These are phyloP conservation scores for Salvia splendens DNA, from an alignment of 257 asterid genomes.

Conservation along the genomic window DNA sequence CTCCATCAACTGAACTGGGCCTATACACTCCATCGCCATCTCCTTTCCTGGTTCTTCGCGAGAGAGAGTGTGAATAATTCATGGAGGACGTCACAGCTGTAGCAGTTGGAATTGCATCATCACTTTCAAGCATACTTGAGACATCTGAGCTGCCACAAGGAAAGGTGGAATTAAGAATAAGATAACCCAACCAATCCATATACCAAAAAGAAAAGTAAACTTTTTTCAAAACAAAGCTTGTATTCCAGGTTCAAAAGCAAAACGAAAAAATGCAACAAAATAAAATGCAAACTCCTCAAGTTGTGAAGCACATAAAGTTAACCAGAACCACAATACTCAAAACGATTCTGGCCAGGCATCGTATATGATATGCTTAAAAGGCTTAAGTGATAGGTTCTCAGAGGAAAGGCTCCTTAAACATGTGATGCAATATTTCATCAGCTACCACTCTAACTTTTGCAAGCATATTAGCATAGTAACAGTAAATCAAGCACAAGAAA, in stretches of 20 bases:
- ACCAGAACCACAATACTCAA: constrained; percentile 10
- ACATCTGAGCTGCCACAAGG: constrained; percentile 73
- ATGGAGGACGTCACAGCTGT: constrained; percentile 54
- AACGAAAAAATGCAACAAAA: constrained; percentile 17
- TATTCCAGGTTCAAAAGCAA: constrained; percentile 26
- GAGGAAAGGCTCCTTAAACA: constrained; percentile 16
- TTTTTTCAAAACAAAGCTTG: constrained; percentile 14
- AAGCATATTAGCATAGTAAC: background rate
- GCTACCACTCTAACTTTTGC: constrained; percentile 22
- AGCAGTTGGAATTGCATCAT: constrained; percentile 73
- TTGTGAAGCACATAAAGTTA: constrained; percentile 22
- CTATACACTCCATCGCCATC: constrained; percentile 71
- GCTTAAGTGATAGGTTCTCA: constrained; percentile 4
- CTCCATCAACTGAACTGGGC: constrained; percentile 76
- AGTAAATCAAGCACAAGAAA: background rate
- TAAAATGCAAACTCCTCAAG: constrained; percentile 14
- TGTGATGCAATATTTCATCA: constrained; percentile 14
- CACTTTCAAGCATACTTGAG: constrained; percentile 64
- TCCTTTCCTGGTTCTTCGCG: constrained; percentile 97
- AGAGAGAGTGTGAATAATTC: constrained; percentile 69
- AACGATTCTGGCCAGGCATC: constrained; percentile 1
- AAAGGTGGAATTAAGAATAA: constrained; percentile 33
- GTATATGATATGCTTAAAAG: constrained; percentile 16
- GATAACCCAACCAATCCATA: constrained; percentile 27
- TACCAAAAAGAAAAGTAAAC: constrained; percentile 17